Evolutionary conservation across 2,329 filamentous ascomycete species (phyloP), one percentile per base, ranked within the genome.

Genomic region (Helotiales sp.): DNA sequence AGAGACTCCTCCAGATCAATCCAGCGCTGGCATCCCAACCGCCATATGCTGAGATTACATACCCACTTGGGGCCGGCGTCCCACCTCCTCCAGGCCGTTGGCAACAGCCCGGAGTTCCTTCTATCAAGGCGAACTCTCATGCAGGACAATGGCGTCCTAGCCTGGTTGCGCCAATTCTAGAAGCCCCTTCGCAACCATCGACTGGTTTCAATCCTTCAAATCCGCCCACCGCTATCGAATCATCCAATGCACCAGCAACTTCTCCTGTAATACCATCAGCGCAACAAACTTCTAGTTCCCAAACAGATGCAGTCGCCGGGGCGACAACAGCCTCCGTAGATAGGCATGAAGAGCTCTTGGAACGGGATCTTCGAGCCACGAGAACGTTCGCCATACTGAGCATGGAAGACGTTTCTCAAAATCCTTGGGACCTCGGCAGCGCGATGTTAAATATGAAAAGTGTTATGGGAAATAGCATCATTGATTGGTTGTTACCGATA

Each of bases 401-500:
- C 68, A 92, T 69, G 50, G 11, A 91, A 0, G 82, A 87, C 2
- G 85, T 87, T 0, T 90, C 92, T 10, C 90, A 96, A 72, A 97
- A 97, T 72, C 93, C 93, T 0, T 99, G 93, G 89, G 87, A 97
- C 73, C 81, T 96, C 0, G 92, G 91, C 1, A 81, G 78, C 32
- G 80, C 80, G 8, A 83, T 86, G 69, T 80, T 83, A 30, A 98
- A 98, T 75, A 90, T 93, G 80, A 87, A 88, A 70, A 86, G 90
- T 15, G 87, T 97, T 26, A 93, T 99, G 89, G 95, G 95, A 0
- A 80, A 85, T 55, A 86, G 80, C 22, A 70, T 89, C 1, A 68
- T 90, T 15, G 91, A 97, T 67, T 98, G 94, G 94, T 75, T 97
- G 13, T 79, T 97, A 1, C 95, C 95, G 0, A 77, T 97, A 37